Evolutionary conservation across 148 eudicot species (phyloP).

Genomic region (Persicaria maculosa): DNA sequence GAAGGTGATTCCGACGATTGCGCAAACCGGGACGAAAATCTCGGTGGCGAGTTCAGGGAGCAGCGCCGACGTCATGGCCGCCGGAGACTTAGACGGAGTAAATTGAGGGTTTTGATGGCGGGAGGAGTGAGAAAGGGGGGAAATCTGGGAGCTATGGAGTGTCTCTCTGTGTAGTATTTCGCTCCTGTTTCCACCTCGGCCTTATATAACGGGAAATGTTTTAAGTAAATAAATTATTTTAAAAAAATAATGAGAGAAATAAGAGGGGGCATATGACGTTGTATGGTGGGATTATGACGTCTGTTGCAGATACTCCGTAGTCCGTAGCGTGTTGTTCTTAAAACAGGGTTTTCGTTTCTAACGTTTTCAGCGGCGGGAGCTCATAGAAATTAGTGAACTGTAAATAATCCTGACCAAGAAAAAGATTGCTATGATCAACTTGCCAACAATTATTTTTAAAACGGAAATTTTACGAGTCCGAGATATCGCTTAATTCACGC

Average conservation of each 20-base stretch:
- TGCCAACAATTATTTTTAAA: too few species aligned
- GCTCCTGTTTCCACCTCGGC: neutral
- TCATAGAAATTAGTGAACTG: too few species aligned
- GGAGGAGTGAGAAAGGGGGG: neutral
- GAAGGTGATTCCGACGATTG: slow-evolving; percentile 66
- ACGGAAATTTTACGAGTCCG: too few species aligned
- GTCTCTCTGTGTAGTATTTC: neutral
- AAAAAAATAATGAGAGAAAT: neutral
- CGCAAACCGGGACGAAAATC: slow-evolving; percentile 66
- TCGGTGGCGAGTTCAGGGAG: slow-evolving; percentile 72
- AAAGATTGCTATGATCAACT: too few species aligned
- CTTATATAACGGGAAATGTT: neutral
- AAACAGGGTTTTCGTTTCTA: too few species aligned
- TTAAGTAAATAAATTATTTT: too few species aligned
- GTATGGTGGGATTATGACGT: neutral
- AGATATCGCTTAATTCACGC: too few species aligned
- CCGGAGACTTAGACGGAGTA: neutral
- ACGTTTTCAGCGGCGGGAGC: too few species aligned
- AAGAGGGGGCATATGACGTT: neutral
- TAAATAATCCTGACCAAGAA: too few species aligned
- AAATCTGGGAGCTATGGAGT: neutral
- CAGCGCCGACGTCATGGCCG: slow-evolving; percentile 37
- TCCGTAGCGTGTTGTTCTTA: too few species aligned
- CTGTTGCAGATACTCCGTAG: neutral
- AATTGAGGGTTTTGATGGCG: slow-evolving; percentile 1